Evolutionary conservation across 306 rosid genomes (phyloP), one percentile per base, ranked within the genome.

Genomic region (Clitoria ternatea): DNA sequence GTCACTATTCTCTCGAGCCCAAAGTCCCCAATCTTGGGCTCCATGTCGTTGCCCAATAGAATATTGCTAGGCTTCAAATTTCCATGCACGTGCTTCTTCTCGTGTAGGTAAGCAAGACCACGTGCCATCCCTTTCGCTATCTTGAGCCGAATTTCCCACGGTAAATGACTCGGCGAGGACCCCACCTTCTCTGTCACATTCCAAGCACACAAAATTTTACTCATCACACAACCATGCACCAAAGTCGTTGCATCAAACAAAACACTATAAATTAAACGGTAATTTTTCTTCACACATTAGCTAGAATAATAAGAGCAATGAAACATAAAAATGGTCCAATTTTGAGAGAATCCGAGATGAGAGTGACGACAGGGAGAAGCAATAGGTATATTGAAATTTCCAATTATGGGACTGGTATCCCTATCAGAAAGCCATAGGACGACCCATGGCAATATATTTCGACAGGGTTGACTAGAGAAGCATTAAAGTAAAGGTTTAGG

Each of bases 31-130:
- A 94, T 70, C 44, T 79, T 91, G 55, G 99, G 90, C 88, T 94
- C 99, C 92, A 91, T 83, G 13, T 91, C 85, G 0, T 55, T 52
- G 62, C 84, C 92, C 66, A 94, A 62, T 24, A 94, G 91, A 80
- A 94, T 76, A 74, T 94, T 91, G 60, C 87, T 89, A 6, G 99
- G 99, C 89, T 86, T 89, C 71, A 94, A 78, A 61, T 94, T 94
- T 20, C 91, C 96, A 45, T 91, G 99, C 80, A 94, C 96, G 77
- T 94, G 97, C 83, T 94, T 94, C 89, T 94, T 94, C 37, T 94
- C 99, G 53, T 94, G 99, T 69, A 94, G 97, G 69, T 89, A 87
- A 5, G 88, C 66, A 0, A 91, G 87, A 47, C 99, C 99, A 79
- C 99, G 97, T 36, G 97, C 97, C 67, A 94, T 85, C 24, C 99